phyloP scores from a whole-genome alignment of 2,329 filamentous ascomycete genomes.

The Sporothrix protearum region DNA sequence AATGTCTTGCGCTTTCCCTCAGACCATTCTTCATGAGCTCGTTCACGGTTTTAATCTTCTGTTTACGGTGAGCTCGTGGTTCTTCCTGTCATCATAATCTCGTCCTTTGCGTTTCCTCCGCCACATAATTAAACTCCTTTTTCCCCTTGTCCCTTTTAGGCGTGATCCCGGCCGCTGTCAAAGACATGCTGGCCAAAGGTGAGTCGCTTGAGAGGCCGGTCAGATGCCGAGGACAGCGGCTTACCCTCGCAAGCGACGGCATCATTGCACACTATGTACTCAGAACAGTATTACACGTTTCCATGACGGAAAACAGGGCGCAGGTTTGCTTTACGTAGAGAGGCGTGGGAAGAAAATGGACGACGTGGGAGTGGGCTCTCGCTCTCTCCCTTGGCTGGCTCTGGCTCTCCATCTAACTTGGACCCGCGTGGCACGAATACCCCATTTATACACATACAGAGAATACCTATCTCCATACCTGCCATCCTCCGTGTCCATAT shows the following conservation, averaged over 20 bases:
- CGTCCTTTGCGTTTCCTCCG: background rate
- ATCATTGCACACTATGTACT: background rate
- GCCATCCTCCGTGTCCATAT: background rate
- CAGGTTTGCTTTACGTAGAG: no score
- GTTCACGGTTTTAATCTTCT: background rate
- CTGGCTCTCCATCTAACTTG: background rate
- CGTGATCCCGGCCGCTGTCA: background rate
- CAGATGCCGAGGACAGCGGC: background rate
- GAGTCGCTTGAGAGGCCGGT: background rate
- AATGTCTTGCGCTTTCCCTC: background rate
- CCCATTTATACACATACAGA: background rate
- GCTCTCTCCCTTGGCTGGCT: background rate
- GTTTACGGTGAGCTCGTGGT: background rate
- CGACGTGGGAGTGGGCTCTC: background rate
- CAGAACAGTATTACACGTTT: background rate
- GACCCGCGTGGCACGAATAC: background rate
- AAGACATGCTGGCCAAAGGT: background rate
- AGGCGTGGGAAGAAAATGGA: background rate
- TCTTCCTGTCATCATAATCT: background rate
- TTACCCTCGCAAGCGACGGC: background rate
- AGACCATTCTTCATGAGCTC: background rate
- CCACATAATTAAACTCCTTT: constrained; percentile 2
- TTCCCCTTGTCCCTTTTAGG: background rate
- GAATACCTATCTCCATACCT: background rate
- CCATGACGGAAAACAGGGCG: background rate